Evolutionary conservation across 164 flowering plant genomes (phyloP).

Genomic region (Buxus sempervirens): DNA sequence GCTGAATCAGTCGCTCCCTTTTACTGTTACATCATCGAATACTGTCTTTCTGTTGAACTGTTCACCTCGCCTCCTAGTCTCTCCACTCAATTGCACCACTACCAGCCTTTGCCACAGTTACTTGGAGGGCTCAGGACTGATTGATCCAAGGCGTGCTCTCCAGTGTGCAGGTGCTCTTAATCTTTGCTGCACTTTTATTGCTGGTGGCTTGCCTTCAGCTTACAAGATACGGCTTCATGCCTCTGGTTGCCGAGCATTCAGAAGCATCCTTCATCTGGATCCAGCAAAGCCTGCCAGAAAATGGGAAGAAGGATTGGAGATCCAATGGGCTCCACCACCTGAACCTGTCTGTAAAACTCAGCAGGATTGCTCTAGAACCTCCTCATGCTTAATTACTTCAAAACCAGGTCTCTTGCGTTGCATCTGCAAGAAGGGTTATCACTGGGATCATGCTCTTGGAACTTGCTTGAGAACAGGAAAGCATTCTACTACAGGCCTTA

Average conservation of each 20-base stretch:
- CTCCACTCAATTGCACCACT: constrained; percentile 61
- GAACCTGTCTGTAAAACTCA: constrained; percentile 49
- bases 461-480: constrained; percentile 32
- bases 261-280: constrained; percentile 59
- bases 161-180: constrained; percentile 35
- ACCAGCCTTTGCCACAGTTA: constrained; percentile 59
- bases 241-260: constrained; percentile 61
- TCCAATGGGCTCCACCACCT: constrained; percentile 64
- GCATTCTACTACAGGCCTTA: constrained; percentile 14
- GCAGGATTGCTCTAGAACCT: constrained; percentile 43
- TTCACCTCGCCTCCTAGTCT: constrained; percentile 52
- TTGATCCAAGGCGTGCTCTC: constrained; percentile 29
- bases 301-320: constrained; percentile 72
- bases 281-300: constrained; percentile 31
- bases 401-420: constrained; percentile 35
- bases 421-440: constrained; percentile 43
- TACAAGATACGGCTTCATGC: constrained; percentile 60
- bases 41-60: constrained; percentile 65
- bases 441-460: constrained; percentile 40
- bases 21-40: constrained; percentile 57
- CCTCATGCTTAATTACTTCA: constrained; percentile 31
- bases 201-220: constrained; percentile 71
- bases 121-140: constrained; percentile 43
- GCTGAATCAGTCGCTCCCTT: constrained; percentile 57
- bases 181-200: constrained; percentile 61